Evolutionary conservation across 352 stramenopile genomes (phyloP).

Genomic region (Pythium dissimile): DNA sequence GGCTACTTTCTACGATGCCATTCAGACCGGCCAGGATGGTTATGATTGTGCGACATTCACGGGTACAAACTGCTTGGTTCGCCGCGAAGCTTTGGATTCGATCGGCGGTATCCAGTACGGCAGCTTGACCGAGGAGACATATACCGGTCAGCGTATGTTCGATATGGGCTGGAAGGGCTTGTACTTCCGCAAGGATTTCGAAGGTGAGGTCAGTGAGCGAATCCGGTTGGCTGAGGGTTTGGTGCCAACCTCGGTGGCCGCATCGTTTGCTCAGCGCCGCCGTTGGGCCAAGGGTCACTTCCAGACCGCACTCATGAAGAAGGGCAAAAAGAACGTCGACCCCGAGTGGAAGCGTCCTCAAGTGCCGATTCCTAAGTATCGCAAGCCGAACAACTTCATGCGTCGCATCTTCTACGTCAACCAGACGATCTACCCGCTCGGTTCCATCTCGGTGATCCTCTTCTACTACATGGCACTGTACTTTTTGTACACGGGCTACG

Average conservation of each 20-base stretch:
- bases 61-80: constrained; percentile 79
- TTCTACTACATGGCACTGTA: constrained; percentile 87
- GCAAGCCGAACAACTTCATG: constrained; percentile 82
- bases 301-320: constrained; percentile 81
- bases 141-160: constrained; percentile 73
- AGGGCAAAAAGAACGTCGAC: constrained; percentile 77
- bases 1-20: constrained; percentile 81
- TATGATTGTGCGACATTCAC: constrained; percentile 80
- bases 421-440: constrained; percentile 74
- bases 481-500: constrained; percentile 84
- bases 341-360: constrained; percentile 77
- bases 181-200: constrained; percentile 88
- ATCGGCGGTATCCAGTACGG: constrained; percentile 86
- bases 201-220: constrained; percentile 70
- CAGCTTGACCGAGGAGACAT: constrained; percentile 79
- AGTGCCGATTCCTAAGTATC: constrained; percentile 71
- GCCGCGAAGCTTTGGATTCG: constrained; percentile 78
- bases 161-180: constrained; percentile 83
- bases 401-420: constrained; percentile 84
- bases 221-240: constrained; percentile 75
- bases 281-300: constrained; percentile 86
- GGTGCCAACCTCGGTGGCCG: constrained; percentile 77
- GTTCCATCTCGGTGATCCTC: constrained; percentile 69
- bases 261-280: constrained; percentile 71
- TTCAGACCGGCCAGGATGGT: constrained; percentile 79